phyloP scores from a whole-genome alignment of 176 grass and related monocot species.

The Melocanna baccifera region DNA sequence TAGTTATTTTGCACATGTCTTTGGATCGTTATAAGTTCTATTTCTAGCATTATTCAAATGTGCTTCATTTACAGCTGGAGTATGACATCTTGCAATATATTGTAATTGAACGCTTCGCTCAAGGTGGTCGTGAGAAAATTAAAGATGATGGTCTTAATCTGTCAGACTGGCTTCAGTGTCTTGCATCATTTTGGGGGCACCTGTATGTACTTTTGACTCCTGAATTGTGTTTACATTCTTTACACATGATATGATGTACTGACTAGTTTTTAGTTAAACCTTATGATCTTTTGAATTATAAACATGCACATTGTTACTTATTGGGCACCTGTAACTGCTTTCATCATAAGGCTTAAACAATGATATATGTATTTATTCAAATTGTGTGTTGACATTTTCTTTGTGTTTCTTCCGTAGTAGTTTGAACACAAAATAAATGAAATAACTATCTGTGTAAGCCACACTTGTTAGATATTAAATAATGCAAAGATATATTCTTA shows the following conservation, averaged over 20 bases:
- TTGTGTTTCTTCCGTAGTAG: not conserved
- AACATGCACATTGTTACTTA: not conserved
- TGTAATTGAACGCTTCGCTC: slow-evolving; percentile 93
- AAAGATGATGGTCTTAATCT: slow-evolving; percentile 99
- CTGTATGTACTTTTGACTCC: slow-evolving; percentile 60
- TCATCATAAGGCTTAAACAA: not conserved
- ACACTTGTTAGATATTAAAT: not conserved
- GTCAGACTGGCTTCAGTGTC: slow-evolving; percentile 98
- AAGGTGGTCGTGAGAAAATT: slow-evolving; percentile 91
- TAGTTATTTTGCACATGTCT: slow-evolving; percentile 14
- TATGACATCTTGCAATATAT: slow-evolving; percentile 99
- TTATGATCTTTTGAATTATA: not conserved
- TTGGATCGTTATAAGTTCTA: slow-evolving; percentile 17
- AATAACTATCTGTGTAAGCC: not conserved
- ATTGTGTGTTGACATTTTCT: not conserved
- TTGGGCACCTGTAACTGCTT: not conserved
- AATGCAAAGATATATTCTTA: not conserved
- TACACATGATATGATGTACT: not conserved
- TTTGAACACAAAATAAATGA: not conserved
- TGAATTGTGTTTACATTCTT: slow-evolving; percentile 21
- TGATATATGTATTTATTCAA: not conserved
- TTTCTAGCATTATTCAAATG: slow-evolving; percentile 11
- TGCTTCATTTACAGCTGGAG: slow-evolving; percentile 72
- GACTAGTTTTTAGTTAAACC: slow-evolving; percentile 3
- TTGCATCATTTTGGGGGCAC: slow-evolving; percentile 99